Conservation (phyloP, 306 rosid species). For the Vigna nakashimae region DNA sequence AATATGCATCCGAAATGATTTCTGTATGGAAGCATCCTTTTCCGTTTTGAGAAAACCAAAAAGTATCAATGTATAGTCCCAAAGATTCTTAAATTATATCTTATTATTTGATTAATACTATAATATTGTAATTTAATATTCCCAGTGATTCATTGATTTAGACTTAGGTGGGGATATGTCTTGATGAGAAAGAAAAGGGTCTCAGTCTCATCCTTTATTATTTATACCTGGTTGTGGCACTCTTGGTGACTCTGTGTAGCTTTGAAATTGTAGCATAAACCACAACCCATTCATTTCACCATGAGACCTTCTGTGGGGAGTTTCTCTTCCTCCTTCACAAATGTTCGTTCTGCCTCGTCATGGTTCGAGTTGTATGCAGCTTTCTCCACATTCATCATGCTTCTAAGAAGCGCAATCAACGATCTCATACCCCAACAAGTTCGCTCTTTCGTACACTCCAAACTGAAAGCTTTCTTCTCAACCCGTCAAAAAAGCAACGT, state of each 20-base stretch:
- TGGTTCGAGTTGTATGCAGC: conserved; percentile 55
- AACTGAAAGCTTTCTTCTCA: conserved; percentile 27
- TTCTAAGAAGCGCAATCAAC: conserved; percentile 46
- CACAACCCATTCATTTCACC: neutral
- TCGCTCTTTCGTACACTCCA: conserved; percentile 22
- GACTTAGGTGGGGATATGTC: neutral
- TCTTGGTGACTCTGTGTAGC: neutral
- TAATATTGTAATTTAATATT: too few relatives aligned
- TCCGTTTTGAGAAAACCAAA: too few relatives aligned
- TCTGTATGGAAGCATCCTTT: too few relatives aligned
- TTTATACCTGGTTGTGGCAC: neutral
- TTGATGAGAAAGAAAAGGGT: neutral
- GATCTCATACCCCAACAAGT: conserved; percentile 43
- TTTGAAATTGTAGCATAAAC: neutral
- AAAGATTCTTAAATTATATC: neutral
- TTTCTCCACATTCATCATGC: conserved; percentile 51
- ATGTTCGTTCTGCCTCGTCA: conserved; percentile 44
- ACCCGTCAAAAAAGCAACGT: neutral
- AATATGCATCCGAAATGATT: neutral
- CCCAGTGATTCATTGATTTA: neutral
- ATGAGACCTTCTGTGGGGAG: neutral
- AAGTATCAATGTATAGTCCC: too few relatives aligned
- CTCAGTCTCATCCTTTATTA: neutral
- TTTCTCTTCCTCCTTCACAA: conserved; percentile 20
- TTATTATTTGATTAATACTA: too few relatives aligned